phyloP scores from a whole-genome alignment of 768 basidiomycete genomes.

The Gloeophyllum trabeum region DNA sequence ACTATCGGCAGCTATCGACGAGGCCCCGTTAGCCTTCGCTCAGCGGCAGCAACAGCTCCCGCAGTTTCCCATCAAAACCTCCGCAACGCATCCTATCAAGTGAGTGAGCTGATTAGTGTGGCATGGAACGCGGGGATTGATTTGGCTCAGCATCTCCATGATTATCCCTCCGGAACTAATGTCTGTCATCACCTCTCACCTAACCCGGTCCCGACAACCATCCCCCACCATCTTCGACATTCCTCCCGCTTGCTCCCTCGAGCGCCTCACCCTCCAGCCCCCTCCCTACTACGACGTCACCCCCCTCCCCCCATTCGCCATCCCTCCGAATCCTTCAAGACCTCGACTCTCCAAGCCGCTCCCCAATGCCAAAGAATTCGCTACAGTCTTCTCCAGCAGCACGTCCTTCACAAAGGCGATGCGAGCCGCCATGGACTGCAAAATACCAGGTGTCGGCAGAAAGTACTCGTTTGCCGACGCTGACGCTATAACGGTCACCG shows the following conservation, averaged over 20 bases:
- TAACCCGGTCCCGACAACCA: constrained; percentile 18
- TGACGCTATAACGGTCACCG: too few species aligned
- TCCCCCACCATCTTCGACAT: constrained; percentile 35
- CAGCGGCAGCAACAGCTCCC: constrained; percentile 10
- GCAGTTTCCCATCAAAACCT: constrained; percentile 44
- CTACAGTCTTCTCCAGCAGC: background rate
- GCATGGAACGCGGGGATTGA: too few species aligned
- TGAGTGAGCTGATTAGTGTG: constrained; percentile 24
- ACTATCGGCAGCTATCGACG: constrained; percentile 42
- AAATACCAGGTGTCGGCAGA: constrained; percentile 9
- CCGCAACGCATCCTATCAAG: constrained; percentile 79
- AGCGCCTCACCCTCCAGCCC: constrained; percentile 29
- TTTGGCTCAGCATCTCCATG: constrained; percentile 10
- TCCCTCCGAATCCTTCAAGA: constrained; percentile 12
- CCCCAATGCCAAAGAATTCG: too few species aligned
- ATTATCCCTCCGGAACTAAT: constrained; percentile 51
- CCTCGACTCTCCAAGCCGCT: too few species aligned
- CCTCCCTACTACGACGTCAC: constrained; percentile 7
- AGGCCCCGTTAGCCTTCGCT: constrained; percentile 24
- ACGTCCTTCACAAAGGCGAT: constrained; percentile 13
- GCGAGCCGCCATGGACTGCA: constrained; percentile 12
- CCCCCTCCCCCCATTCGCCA: constrained; percentile 9
- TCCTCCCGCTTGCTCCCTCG: constrained; percentile 30
- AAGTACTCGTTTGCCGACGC: too few species aligned
- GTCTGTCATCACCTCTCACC: constrained; percentile 37